Evolutionary conservation across 2,329 filamentous ascomycete species (phyloP).

Genomic region (Aureobasidium sp.): DNA sequence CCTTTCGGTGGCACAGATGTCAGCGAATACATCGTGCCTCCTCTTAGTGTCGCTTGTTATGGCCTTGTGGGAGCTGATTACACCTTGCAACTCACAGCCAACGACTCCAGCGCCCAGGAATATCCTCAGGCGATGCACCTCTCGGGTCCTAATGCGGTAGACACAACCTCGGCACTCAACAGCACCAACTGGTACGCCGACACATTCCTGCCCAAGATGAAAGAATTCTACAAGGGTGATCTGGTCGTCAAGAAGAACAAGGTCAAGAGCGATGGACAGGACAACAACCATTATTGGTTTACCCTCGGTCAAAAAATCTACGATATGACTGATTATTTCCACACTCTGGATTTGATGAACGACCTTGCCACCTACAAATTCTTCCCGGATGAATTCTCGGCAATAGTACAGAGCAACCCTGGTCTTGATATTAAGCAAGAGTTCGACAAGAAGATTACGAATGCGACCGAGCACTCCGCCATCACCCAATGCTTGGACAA

Average conservation of each 20-base stretch:
- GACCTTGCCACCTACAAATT: slow-evolving; percentile 58
- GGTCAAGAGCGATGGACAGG: slow-evolving; percentile 59
- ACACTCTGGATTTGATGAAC: slow-evolving; percentile 57
- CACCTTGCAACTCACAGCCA: too few species aligned
- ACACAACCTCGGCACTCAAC: slow-evolving; percentile 52
- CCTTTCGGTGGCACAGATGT: slow-evolving; percentile 72
- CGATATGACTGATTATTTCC: slow-evolving; percentile 87
- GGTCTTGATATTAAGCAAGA: slow-evolving; percentile 69
- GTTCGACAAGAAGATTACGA: slow-evolving; percentile 43
- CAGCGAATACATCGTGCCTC: slow-evolving; percentile 78
- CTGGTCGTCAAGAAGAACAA: slow-evolving; percentile 61
- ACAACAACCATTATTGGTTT: slow-evolving; percentile 69
- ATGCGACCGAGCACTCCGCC: slow-evolving; percentile 41
- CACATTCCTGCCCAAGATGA: slow-evolving; percentile 69
- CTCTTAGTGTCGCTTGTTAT: slow-evolving; percentile 66
- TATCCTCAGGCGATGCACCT: slow-evolving; percentile 52
- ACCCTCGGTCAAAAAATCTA: slow-evolving; percentile 71
- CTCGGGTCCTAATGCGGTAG: slow-evolving; percentile 55
- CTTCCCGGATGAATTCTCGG: slow-evolving; percentile 60
- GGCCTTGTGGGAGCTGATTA: slow-evolving; percentile 53
- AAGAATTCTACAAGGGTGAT: slow-evolving; percentile 79
- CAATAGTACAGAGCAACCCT: slow-evolving; percentile 65
- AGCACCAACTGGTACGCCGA: slow-evolving; percentile 69
- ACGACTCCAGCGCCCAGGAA: neutral
- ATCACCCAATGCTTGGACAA: slow-evolving; percentile 76